Percentiles rank a stretch among this genome's conserved stretches.
Conservation (phyloP, 257 asterid species). For the Linaria vulgaris region DNA sequence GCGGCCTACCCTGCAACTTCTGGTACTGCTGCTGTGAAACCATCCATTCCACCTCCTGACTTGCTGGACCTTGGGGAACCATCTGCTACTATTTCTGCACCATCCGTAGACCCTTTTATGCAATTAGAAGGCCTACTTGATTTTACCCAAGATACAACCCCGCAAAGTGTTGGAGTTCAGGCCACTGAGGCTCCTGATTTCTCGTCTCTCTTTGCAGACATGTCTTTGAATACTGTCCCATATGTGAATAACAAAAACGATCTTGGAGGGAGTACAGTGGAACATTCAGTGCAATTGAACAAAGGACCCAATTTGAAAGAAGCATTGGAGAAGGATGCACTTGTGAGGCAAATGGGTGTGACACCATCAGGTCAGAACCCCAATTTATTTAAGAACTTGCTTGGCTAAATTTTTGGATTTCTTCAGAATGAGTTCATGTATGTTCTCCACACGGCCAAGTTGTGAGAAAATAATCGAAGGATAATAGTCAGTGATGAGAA, state of each 20-base stretch:
- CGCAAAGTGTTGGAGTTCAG: slow-evolving; percentile 36
- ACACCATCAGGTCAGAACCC: slow-evolving; percentile 88
- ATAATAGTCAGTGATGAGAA: neutral
- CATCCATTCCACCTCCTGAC: slow-evolving; percentile 78
- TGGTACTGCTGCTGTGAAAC: slow-evolving; percentile 38
- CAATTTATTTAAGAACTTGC: slow-evolving; percentile 77
- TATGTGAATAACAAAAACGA: slow-evolving; percentile 40
- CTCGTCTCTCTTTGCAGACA: slow-evolving; percentile 57
- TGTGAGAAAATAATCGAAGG: slow-evolving; percentile 5
- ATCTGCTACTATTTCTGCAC: slow-evolving; percentile 37
- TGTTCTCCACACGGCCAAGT: slow-evolving; percentile 23
- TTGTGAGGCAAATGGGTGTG: slow-evolving; percentile 91
- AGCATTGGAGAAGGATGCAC: slow-evolving; percentile 82
- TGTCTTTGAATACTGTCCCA: slow-evolving; percentile 40
- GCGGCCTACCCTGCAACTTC: slow-evolving; percentile 39
- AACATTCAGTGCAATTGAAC: slow-evolving; percentile 33
- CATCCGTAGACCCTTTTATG: slow-evolving; percentile 73
- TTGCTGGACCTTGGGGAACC: slow-evolving; percentile 89
- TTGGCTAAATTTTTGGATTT: slow-evolving; percentile 44
- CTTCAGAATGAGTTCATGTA: too few species aligned
- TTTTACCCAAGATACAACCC: slow-evolving; percentile 42
- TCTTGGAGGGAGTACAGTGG: slow-evolving; percentile 34
- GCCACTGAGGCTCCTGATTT: slow-evolving; percentile 52
- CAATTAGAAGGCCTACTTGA: slow-evolving; percentile 91
- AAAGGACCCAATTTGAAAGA: slow-evolving; percentile 78